These are phyloP conservation scores for Copromyces sp. DNA, from an alignment of 495 filamentous ascomycete species.

Conservation along the genomic window DNA sequence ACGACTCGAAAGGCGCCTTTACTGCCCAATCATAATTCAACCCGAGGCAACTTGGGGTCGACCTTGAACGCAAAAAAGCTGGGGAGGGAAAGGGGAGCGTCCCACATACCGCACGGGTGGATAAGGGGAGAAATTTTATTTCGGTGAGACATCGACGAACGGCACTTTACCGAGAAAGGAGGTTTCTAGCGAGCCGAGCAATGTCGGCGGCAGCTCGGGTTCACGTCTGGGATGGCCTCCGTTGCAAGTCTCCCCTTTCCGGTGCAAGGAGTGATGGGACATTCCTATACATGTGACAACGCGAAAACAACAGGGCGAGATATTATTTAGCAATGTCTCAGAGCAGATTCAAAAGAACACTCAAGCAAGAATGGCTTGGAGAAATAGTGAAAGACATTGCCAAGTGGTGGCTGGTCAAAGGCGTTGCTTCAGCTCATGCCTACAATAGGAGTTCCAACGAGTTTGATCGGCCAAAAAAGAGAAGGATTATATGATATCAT, in stretches of 20 bases:
- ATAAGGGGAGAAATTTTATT: background rate
- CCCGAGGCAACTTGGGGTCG: background rate
- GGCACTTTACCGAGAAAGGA: background rate
- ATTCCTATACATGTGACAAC: background rate
- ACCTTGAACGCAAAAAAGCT: background rate
- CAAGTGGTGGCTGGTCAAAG: background rate
- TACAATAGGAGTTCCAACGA: background rate
- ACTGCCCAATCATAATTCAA: background rate
- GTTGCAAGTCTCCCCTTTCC: background rate
- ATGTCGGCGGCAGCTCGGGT: background rate
- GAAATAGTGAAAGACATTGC: background rate
- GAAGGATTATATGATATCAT: background rate
- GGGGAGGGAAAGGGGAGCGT: background rate
- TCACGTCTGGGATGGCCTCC: background rate
- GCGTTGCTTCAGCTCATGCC: background rate
- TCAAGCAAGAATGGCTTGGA: background rate
- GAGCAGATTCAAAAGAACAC: background rate
- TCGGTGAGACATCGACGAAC: background rate
- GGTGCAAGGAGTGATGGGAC: background rate
- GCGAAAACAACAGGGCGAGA: background rate
- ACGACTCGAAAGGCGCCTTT: background rate
- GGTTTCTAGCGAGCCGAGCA: background rate
- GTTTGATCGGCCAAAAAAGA: background rate
- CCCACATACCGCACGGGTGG: background rate
- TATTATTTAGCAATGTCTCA: background rate